Base-by-base conservation (phyloP, 1,139 yeast genomes). In the Lodderomyces elongisporus region DNA sequence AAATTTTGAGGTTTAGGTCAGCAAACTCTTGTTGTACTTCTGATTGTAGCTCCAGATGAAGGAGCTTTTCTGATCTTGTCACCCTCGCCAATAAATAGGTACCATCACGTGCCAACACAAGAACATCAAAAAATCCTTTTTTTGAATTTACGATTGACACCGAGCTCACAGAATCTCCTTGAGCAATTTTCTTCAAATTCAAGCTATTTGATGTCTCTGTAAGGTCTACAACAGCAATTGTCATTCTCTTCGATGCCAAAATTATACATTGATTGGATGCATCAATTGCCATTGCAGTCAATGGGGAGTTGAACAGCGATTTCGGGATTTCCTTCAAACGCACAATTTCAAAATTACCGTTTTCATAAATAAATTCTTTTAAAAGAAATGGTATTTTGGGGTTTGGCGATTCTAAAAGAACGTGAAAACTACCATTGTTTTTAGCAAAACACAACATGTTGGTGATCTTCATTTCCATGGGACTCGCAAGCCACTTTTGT, bases 111-210 rank as follows among this genome's bases (percentile, higher is more conserved):
- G 79, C 72, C 0, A 85, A 75, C 10, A 78, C 48, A 7, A 74
- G 55, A 3, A 66, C 40, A 2, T 50, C 48, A 0, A 54, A 20
- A 2, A 41, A 31, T 6, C 47, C 44, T 0, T 40, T 20, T 0
- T 35, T 31, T 2, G 53, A 39, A 18, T 60, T 54, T 1, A 78
- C 47, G 2, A 65, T 46, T 5, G 62, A 58, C 1, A 82, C 56
- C 0, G 79, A 68, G 0, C 95, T 78, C 4, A 83, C 74, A 0
- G 93, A 76, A 47, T 85, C 95, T n/a, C 93, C 93, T 2, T 75
- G 63, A 10, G 77, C 66, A 9, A 82, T 46, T 43, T 77, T 77
- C 43, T 76, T 71, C 60, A 71, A 72, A 17, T 58, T 43, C 4
- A 60, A 48, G 17, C 41, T 45, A 3, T 40, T 41, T 4, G 49